Percentiles rank a stretch among this genome's conserved stretches.
These are phyloP conservation scores for Leccinum longicurvipes DNA, from an alignment of 768 basidiomycete species.

Conservation along the genomic window DNA sequence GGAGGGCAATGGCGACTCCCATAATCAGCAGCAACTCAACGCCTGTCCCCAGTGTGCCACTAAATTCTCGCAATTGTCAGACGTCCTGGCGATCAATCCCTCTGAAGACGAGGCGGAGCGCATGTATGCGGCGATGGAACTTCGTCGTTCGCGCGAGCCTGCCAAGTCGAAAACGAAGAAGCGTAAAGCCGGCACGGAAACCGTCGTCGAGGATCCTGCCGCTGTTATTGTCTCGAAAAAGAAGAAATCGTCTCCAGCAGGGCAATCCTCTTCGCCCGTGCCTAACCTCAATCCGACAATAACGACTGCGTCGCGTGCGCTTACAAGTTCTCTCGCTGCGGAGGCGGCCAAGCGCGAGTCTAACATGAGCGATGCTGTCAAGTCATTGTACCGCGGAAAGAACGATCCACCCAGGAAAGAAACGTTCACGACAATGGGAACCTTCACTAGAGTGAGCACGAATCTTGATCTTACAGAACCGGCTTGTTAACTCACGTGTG, in stretches of 20 bases:
- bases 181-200: constrained; percentile 52
- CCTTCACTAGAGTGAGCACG: constrained; percentile 80
- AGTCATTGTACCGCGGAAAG: constrained; percentile 63
- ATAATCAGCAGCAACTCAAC: constrained; percentile 39
- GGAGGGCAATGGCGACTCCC: constrained; percentile 25
- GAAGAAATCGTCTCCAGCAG: constrained; percentile 28
- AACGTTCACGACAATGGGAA: constrained; percentile 90
- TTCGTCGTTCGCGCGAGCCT: constrained; percentile 53
- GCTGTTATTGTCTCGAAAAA: constrained; percentile 41
- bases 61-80: constrained; percentile 57
- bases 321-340: constrained; percentile 66
- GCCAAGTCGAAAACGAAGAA: constrained; percentile 52
- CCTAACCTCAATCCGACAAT: constrained; percentile 45
- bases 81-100: constrained; percentile 70
- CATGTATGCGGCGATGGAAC: constrained; percentile 55
- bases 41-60: constrained; percentile 76
- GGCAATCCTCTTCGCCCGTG: constrained; percentile 22
- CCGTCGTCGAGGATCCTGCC: constrained; percentile 14
- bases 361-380: constrained; percentile 82
- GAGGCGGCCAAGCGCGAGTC: constrained; percentile 84
- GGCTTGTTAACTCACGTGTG: constrained; percentile 2
- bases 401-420: constrained; percentile 65
- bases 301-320: constrained; percentile 58
- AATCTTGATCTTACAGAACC: background rate
- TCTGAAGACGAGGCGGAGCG: constrained; percentile 58